Base-by-base conservation (phyloP, 345 rosid species). In the Turritis glabra region DNA sequence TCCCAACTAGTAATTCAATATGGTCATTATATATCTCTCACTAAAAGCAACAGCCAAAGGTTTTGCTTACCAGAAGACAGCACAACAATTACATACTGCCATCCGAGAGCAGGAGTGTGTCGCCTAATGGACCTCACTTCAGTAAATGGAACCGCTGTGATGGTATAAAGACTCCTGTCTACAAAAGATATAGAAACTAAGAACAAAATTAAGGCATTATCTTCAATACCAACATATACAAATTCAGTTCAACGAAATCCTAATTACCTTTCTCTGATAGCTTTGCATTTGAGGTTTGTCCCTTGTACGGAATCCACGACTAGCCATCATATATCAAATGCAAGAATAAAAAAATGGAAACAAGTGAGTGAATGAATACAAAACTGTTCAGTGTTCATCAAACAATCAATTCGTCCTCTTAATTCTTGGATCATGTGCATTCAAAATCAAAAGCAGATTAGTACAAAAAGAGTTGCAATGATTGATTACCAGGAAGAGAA, bases 261-360 rank as follows among this genome's bases (percentile, higher is more conserved):
- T 41, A 50, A 37, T 51, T 80, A 92, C 99, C 98, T 92, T 82
- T 92, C 87, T 89, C 97, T 29, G 96, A 81, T 35, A 89, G 71
- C 80, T 84, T 88, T 2, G 90, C 87, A 58, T 78, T 87, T 6
- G 96, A 78, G 71, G 67, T 81, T 69, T 88, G 89, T 25, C 90
- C 97, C 83, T 89, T 89, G 84, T 87, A 90, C 2, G 99, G 99
- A 78, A 79, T 87, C 99, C 99, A 96, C 15, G 92, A 87, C 99
- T 92, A 77, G 18, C 54, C 63, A 43, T 14, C 63, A 43, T 14
- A 54, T 2, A 59, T 19, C 35, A 18, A 47, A 74, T 46, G 25
- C 35, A 47, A 48, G 58, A 18, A 69, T 21, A 44, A 48, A 17
- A 11, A 63, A 37, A 17, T 8, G 17, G 4, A 32, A 17, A 0